phyloP scores from a whole-genome alignment of 2,329 filamentous ascomycete genomes.

The Ramularia endophylla region DNA sequence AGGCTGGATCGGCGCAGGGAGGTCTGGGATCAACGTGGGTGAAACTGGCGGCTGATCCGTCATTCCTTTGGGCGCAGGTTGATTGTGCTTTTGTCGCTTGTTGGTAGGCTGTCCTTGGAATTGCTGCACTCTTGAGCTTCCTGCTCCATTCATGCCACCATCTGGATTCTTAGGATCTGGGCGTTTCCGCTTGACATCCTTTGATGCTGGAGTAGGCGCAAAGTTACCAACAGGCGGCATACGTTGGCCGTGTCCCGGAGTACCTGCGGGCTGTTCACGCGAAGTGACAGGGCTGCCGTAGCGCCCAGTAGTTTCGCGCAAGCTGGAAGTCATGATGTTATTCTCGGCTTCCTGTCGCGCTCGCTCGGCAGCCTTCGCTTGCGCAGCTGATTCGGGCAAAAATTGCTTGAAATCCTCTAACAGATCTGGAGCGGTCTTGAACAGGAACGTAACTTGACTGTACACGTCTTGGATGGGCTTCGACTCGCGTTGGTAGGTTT shows the following conservation, averaged over 20 bases:
- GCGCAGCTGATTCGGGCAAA: slow-evolving; percentile 80
- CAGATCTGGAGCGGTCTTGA: slow-evolving; percentile 87
- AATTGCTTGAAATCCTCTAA: slow-evolving; percentile 99
- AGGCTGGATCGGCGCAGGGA: slow-evolving; percentile 81
- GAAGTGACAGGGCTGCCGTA: slow-evolving; percentile 35
- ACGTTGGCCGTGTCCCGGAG: slow-evolving; percentile 28
- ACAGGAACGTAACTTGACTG: slow-evolving; percentile 88
- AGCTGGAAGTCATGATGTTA: slow-evolving; percentile 58
- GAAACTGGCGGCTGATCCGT: slow-evolving; percentile 54
- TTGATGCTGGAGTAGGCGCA: slow-evolving; percentile 73
- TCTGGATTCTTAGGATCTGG: slow-evolving; percentile 31
- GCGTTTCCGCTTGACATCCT: slow-evolving; percentile 73
- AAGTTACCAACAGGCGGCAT: slow-evolving; percentile 96
- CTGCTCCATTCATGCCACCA: slow-evolving; percentile 48
- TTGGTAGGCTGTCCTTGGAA: slow-evolving; percentile 29
- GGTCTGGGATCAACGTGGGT: slow-evolving; percentile 78
- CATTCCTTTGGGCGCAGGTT: slow-evolving; percentile 32
- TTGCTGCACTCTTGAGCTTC: slow-evolving; percentile 30
- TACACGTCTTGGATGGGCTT: slow-evolving; percentile 99
- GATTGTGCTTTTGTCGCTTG: slow-evolving; percentile 68
- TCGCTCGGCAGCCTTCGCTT: slow-evolving; percentile 51
- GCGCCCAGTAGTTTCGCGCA: slow-evolving; percentile 40
- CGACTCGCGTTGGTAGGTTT: slow-evolving; percentile 96
- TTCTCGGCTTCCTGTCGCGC: slow-evolving; percentile 62
- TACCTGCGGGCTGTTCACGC: slow-evolving; percentile 33